Evolutionary conservation across 2,329 filamentous ascomycete species (phyloP).

Genomic region (Conoideocrella luteorostrata): DNA sequence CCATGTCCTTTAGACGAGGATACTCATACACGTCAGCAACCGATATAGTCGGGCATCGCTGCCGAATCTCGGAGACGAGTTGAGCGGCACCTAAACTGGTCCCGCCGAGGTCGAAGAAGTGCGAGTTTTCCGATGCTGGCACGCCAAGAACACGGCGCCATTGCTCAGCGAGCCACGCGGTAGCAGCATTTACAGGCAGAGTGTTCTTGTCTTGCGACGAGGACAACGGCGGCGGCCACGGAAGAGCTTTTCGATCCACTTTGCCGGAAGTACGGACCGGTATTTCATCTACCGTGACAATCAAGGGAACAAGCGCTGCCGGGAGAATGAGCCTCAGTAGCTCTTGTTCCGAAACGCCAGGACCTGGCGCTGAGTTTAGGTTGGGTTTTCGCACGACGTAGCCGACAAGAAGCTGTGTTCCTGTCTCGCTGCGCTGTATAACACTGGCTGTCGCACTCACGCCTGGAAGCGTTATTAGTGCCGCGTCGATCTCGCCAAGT

Average conservation of each 20-base stretch:
- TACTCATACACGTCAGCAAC: slow-evolving; percentile 15
- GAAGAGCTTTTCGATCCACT: slow-evolving; percentile 14
- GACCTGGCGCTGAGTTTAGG: neutral
- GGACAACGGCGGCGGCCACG: slow-evolving; percentile 6
- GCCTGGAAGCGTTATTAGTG: slow-evolving; percentile 13
- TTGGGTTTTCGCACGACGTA: slow-evolving; percentile 11
- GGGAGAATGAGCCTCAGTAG: slow-evolving; percentile 10
- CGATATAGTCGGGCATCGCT: slow-evolving; percentile 11
- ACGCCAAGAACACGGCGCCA: slow-evolving; percentile 14
- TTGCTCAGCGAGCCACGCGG: slow-evolving; percentile 13
- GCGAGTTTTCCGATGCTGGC: slow-evolving; percentile 3
- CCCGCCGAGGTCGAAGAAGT: slow-evolving; percentile 16
- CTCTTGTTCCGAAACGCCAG: neutral
- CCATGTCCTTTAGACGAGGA: slow-evolving; percentile 11
- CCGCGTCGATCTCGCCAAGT: slow-evolving; percentile 20
- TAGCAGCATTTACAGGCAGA: slow-evolving; percentile 5
- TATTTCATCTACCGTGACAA: slow-evolving; percentile 12
- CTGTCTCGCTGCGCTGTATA: slow-evolving; percentile 12
- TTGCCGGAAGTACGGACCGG: slow-evolving; percentile 16
- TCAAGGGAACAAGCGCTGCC: slow-evolving; percentile 12
- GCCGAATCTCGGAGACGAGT: slow-evolving; percentile 14
- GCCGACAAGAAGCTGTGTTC: slow-evolving; percentile 14
- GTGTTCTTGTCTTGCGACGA: neutral
- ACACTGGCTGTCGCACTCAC: slow-evolving; percentile 13
- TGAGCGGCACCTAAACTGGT: slow-evolving; percentile 15